A percentile compares a stretch with the other conserved stretches of the same genome.
These are phyloP conservation scores for Linnemannia exigua DNA, from an alignment of 192 early-diverging fungal species.

Conservation along the genomic window DNA sequence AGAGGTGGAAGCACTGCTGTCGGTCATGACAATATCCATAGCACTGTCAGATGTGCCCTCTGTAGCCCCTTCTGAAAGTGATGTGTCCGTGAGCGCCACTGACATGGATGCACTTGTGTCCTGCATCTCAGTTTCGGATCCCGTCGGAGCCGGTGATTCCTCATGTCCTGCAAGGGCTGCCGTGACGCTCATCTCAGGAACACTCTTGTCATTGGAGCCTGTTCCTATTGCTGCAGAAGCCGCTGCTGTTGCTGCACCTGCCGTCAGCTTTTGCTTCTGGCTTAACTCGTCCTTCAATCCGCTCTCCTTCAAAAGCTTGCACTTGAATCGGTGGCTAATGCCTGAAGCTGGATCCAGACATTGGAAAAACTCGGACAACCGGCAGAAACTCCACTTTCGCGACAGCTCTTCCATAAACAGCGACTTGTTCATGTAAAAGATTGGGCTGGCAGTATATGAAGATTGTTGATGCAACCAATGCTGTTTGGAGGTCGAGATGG, in stretches of 20 bases:
- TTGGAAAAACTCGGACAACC: conserved; percentile 54
- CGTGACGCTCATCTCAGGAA: not conserved
- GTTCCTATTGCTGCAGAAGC: not conserved
- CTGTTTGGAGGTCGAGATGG: conserved; percentile 32
- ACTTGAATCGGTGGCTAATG: conserved; percentile 50
- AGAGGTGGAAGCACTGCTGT: not conserved
- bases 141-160: not conserved
- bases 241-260: not conserved
- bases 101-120: not conserved
- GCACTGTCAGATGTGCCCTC: not conserved
- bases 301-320: conserved; percentile 49
- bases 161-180: not conserved
- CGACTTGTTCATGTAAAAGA: conserved; percentile 56
- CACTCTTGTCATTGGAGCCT: not conserved
- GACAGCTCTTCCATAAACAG: conserved; percentile 56
- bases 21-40: conserved; percentile 20
- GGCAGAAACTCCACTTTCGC: conserved; percentile 55
- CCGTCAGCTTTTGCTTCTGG: conserved; percentile 13
- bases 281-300: conserved; percentile 42
- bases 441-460: conserved; percentile 10
- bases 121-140: not conserved
- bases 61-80: not conserved
- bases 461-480: conserved; percentile 48
- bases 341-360: conserved; percentile 44
- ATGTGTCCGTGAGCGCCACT: not conserved